These are phyloP conservation scores for Brettanomyces naardenensis DNA, from an alignment of 805 yeast genomes.

Conservation along the genomic window DNA sequence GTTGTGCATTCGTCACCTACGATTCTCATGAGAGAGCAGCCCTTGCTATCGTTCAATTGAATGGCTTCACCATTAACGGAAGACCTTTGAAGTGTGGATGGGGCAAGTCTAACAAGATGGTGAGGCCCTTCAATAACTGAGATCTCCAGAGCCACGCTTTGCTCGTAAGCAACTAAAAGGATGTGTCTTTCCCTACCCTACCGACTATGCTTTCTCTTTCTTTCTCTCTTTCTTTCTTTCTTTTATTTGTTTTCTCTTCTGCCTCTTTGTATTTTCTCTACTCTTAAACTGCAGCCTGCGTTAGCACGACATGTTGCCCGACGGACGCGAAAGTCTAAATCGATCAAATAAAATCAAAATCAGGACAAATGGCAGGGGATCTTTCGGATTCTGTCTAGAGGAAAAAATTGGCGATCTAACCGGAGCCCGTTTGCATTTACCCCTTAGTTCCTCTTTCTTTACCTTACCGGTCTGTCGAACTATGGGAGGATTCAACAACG, in stretches of 20 bases:
- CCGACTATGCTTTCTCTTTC: not conserved
- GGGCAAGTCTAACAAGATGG: constrained; percentile 45
- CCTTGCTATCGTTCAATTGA: constrained; percentile 71
- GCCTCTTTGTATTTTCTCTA: not conserved
- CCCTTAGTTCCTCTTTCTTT: not conserved
- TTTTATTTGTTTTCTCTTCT: not conserved
- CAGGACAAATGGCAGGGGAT: no score
- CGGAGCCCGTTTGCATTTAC: not conserved
- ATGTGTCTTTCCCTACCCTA: not conserved
- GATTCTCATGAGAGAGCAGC: constrained; percentile 88
- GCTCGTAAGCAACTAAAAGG: no score
- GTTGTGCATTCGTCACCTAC: constrained; percentile 83
- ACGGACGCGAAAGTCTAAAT: no score
- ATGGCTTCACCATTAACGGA: constrained; percentile 66
- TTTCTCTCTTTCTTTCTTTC: not conserved
- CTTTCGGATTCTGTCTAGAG: no score
- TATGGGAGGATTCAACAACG: constrained; percentile 28
- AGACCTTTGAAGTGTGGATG: constrained; percentile 78
- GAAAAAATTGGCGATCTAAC: no score
- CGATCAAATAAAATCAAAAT: no score
- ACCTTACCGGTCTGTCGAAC: not conserved
- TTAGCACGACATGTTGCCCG: no score
- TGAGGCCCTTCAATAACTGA: constrained; percentile 3
- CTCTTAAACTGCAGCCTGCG: no score
- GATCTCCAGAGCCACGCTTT: no score